phyloP scores from a whole-genome alignment of 257 asterid genomes.

The Lycium barbarum region DNA sequence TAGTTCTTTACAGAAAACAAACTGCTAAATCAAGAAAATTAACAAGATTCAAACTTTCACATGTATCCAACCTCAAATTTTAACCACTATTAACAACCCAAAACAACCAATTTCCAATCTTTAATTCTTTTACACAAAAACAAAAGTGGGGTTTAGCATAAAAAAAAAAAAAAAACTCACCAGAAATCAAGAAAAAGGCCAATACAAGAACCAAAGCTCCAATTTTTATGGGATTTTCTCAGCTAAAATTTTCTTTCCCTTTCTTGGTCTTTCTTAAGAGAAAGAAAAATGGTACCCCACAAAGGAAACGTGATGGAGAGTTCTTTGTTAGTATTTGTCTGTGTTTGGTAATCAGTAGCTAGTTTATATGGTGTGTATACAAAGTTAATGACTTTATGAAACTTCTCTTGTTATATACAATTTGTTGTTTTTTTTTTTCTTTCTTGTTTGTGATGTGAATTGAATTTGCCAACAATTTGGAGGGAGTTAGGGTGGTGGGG shows the following conservation, averaged over 20 bases:
- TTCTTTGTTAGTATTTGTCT: slow-evolving; percentile 26
- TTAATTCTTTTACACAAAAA: background rate
- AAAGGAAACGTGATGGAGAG: slow-evolving; percentile 24
- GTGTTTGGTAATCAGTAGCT: slow-evolving; percentile 26
- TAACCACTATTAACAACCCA: background rate
- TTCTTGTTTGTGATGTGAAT: background rate
- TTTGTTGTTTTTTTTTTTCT: background rate
- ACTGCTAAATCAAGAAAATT: background rate
- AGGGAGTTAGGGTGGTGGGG: background rate
- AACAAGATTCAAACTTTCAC: slow-evolving; percentile 4
- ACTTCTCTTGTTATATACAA: background rate
- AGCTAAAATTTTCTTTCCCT: background rate
- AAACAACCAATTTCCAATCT: background rate
- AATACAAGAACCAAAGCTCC: background rate
- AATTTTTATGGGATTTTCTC: background rate
- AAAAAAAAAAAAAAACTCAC: background rate
- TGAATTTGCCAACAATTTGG: slow-evolving; percentile 33
- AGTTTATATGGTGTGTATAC: background rate
- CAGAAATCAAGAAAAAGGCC: slow-evolving; percentile 20
- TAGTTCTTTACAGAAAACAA: background rate
- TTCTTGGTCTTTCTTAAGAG: background rate
- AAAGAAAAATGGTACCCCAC: background rate
- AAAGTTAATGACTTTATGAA: background rate
- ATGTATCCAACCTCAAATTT: background rate
- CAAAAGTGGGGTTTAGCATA: background rate